phyloP scores from a whole-genome alignment of 495 filamentous ascomycete species.

The Saxophila tyrrhenica region DNA sequence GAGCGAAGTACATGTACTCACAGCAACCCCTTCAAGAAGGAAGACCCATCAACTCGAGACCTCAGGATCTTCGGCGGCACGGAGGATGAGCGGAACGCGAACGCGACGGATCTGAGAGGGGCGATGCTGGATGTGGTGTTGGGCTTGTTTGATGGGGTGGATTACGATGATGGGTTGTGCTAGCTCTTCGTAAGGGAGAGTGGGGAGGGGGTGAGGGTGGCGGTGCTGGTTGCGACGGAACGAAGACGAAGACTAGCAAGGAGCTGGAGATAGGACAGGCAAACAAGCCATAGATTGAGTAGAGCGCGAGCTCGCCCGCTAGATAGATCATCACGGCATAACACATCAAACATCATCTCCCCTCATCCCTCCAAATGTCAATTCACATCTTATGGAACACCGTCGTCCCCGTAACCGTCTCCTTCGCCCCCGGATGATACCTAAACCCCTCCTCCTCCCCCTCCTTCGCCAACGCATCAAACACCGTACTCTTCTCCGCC shows the following conservation, averaged over 20 bases:
- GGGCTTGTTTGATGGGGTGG: conserved; percentile 28
- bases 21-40: neutral
- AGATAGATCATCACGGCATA: neutral
- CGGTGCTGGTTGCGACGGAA: too few species aligned
- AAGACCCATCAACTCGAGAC: neutral
- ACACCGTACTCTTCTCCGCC: conserved; percentile 24
- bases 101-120: conserved; percentile 14
- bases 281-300: neutral
- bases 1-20: too few species aligned
- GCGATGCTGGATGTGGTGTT: conserved; percentile 31
- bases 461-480: neutral
- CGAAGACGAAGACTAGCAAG: neutral
- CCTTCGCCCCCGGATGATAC: conserved; percentile 4
- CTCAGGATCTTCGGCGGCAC: neutral
- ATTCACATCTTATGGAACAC: conserved; percentile 32
- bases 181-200: conserved; percentile 5
- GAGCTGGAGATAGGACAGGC: too few species aligned
- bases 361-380: too few species aligned
- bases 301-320: neutral
- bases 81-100: neutral
- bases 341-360: neutral
- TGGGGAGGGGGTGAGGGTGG: neutral
- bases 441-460: conserved; percentile 5
- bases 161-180: conserved; percentile 25
- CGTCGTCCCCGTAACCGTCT: conserved; percentile 10